Evolutionary conservation across 2,329 filamentous ascomycete species (phyloP), one percentile per base, ranked within the genome.

Genomic region (Hypoxylon sp.): DNA sequence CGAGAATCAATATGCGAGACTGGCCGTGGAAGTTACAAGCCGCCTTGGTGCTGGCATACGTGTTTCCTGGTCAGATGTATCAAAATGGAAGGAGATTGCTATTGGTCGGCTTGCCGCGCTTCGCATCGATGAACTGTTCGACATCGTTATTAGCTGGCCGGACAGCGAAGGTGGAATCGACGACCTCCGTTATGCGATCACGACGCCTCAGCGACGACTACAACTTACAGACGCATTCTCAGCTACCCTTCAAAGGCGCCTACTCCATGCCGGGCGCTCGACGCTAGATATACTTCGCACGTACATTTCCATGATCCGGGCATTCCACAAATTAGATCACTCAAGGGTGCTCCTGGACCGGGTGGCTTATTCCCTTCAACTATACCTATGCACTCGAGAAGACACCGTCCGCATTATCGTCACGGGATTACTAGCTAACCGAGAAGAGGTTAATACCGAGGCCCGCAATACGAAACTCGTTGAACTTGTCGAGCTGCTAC

Each of bases 351-450:
- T 95, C 5, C 84, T 95, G 2, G 90, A 92, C 74, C 87, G 91
- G 41, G 91, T 94, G 48, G 91, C 91, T 7, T 87, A 89, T 51
- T 89, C 90, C 0, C 84, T 95, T 45, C 90, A 93, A 68, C 79
- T 90, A n/a, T 94, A 94, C 73, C 81, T 95, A 13, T 91, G 91
- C 73, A 90, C 91, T 64, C 86, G 91, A 60, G 91, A 93, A 66
- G 92, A 95, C 75, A 92, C 92, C 0, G 91, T 93, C 41, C 87
- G 90, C 25, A 90, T 93, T 52, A 91, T 95, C 28, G 92, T 94
- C 49, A 88, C 88, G 0, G 92, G 92, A 45, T 83, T 94, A 43
- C 82, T 95, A 3, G 87, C 91, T 3, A 89, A 88, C 60, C 80
- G 87, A 0, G 83, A 82, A 14, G 85, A 88, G 64, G 79, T 83